Conservation (phyloP, 2,329 filamentous ascomycete genomes). For the Scedosporium boydii region DNA sequence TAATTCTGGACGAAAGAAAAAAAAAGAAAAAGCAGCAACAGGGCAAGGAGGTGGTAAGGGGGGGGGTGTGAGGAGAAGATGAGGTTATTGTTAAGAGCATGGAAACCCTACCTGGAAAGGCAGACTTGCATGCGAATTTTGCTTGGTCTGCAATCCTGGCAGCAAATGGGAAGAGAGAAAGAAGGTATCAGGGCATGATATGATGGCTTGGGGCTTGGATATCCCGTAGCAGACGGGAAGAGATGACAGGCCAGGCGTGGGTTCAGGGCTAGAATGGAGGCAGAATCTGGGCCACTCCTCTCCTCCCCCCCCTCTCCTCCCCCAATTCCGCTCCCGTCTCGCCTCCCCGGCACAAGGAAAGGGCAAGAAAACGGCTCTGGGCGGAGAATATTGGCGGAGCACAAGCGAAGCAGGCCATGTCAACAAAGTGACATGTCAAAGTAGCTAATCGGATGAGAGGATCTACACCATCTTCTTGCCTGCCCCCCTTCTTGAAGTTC, state of each 20-base stretch:
- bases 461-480: neutral
- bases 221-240: too few species aligned
- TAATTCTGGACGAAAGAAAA: neutral
- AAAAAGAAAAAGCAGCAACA: neutral
- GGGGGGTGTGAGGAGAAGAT: neutral
- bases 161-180: too few species aligned
- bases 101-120: neutral
- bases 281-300: neutral
- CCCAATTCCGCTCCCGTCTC: neutral
- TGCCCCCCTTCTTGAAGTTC: neutral
- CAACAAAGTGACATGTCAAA: neutral
- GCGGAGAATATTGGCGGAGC: neutral
- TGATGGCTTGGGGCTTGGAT: too few species aligned
- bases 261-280: neutral
- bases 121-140: too few species aligned
- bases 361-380: neutral
- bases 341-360: neutral
- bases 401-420: neutral
- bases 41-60: neutral
- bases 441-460: neutral
- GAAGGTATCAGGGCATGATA: too few species aligned
- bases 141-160: too few species aligned
- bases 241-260: too few species aligned
- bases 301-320: neutral
- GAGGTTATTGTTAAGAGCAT: neutral